Evolutionary conservation across 2,329 filamentous ascomycete species (phyloP), one percentile per base, ranked within the genome.

Genomic region (Tolypocladium tropicale): DNA sequence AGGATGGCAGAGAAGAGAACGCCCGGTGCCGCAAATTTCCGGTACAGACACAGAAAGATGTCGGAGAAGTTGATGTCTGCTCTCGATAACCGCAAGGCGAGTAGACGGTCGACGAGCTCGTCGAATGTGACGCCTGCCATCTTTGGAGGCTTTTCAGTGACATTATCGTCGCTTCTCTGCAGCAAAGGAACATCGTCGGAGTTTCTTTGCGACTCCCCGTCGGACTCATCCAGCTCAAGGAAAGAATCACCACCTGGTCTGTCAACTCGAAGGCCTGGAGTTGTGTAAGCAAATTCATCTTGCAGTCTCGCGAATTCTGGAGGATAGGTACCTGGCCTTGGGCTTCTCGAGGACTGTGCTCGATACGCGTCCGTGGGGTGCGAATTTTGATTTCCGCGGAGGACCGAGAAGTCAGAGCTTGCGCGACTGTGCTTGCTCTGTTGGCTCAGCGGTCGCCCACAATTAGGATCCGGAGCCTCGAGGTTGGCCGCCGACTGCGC

Each of bases 31-130:
- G 90, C 88, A 68, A 99, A 97, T 69, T 94, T 95, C 59, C 94
- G 87, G 72, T 97, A 97, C 16, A 97, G 77, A 61, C 93, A 96
- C 33, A 97, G 78, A 65, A 97, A 97, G 21, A 95, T 85, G 49
- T 91, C 84, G 1, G 83, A 82, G 67, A 96, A 99, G 70, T 96
- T 96, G 57, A 82, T 80, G 67, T 97, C 94, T n/a, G 86, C 81
- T 66, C 90, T 91, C 32, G 89, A 91, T 74, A 93, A 86, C 37
- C 89, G 89, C 59, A 89, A 82, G 0, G 86, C 81, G 28, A 97
- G 78, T 43, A 99, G 79, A n/a, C 91, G 86, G 70, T 96, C 90
- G 23, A 97, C 90, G 5, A 94, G 75, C 55, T 91, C 87, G 58
- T 88, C 84, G 62, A 86, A 83, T 2, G 75, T 74, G 21, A 84